These are phyloP conservation scores for Teratosphaeria nubilosa DNA, from an alignment of 2,329 filamentous ascomycete genomes.

Conservation along the genomic window DNA sequence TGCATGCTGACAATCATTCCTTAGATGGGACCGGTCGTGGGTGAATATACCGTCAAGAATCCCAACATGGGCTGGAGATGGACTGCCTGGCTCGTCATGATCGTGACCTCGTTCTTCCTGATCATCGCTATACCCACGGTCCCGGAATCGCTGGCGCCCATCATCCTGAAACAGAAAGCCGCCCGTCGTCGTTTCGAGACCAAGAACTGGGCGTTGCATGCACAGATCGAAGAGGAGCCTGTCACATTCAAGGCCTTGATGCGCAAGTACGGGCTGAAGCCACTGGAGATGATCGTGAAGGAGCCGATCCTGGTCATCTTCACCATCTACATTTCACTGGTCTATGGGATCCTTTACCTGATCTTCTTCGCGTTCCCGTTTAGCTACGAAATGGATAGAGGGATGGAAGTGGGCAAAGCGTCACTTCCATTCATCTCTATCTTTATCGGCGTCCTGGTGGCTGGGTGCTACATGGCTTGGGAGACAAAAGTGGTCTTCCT, in stretches of 20 bases:
- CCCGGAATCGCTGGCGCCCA: slow-evolving; percentile 42
- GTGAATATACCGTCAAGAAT: slow-evolving; percentile 40
- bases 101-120: slow-evolving; percentile 36
- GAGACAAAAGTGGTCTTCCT: slow-evolving; percentile 11
- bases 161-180: slow-evolving; percentile 41
- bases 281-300: slow-evolving; percentile 33
- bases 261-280: slow-evolving; percentile 33
- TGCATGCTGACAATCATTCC: slow-evolving; percentile 1
- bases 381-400: slow-evolving; percentile 32
- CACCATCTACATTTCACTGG: slow-evolving; percentile 32
- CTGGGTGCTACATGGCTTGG: slow-evolving; percentile 11
- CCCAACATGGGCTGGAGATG: slow-evolving; percentile 45
- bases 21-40: slow-evolving; percentile 38
- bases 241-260: slow-evolving; percentile 29
- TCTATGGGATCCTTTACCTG: slow-evolving; percentile 30
- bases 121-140: slow-evolving; percentile 36
- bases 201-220: slow-evolving; percentile 27
- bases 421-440: slow-evolving; percentile 36
- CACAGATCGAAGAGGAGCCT: slow-evolving; percentile 34
- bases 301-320: slow-evolving; percentile 41
- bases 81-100: slow-evolving; percentile 47
- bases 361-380: slow-evolving; percentile 41
- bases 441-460: slow-evolving; percentile 30
- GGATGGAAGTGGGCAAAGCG: slow-evolving; percentile 31
- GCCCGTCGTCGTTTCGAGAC: slow-evolving; percentile 31